Conservation (phyloP, 2,329 filamentous ascomycete genomes). For the Pseudogymnoascus sp. region DNA sequence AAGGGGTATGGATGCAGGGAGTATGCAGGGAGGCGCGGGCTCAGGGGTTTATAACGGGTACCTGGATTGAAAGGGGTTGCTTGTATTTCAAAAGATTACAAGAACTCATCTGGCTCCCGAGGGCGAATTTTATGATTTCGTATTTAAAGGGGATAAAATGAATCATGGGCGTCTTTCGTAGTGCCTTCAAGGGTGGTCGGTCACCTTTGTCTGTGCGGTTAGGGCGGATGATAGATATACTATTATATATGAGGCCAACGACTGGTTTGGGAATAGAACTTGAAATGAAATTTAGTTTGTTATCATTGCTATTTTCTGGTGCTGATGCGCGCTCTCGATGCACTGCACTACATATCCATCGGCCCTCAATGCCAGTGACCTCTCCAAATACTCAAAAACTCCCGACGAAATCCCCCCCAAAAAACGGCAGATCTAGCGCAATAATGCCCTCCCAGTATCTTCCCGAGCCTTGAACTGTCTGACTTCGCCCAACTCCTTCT, state of each 20-base stretch:
- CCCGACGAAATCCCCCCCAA: neutral
- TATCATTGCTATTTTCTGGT: neutral
- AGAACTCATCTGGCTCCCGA: neutral
- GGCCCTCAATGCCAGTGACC: too few species aligned
- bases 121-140: slow-evolving; percentile 3
- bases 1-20: neutral
- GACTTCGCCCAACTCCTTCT: neutral
- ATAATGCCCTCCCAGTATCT: neutral
- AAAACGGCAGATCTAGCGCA: neutral
- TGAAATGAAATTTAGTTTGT: slow-evolving; percentile 2
- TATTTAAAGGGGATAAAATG: slow-evolving; percentile 1
- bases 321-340: too few species aligned
- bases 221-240: slow-evolving; percentile 1
- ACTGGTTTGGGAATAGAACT: slow-evolving; percentile 8
- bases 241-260: slow-evolving; percentile 8
- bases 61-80: neutral
- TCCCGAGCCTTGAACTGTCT: neutral
- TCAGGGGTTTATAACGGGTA: neutral
- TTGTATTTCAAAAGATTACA: neutral
- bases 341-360: too few species aligned
- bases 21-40: neutral
- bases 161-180: slow-evolving; percentile 1
- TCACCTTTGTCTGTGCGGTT: neutral
- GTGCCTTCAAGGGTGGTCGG: neutral
- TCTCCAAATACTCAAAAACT: neutral